These are phyloP conservation scores for Tieghemiomyces parasiticus DNA, from an alignment of 192 early-diverging fungal genomes.

Conservation along the genomic window DNA sequence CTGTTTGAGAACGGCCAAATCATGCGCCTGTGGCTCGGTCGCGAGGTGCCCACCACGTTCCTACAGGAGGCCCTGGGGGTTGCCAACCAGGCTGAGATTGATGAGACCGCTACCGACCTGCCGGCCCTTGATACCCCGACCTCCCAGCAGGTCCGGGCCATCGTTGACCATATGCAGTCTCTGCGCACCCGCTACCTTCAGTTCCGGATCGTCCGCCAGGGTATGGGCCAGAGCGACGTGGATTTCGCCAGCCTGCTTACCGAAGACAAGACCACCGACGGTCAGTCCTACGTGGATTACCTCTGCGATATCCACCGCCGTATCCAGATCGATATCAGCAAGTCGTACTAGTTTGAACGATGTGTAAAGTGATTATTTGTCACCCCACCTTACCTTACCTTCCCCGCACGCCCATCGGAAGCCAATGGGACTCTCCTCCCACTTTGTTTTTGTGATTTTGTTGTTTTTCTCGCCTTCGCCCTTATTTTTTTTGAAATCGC, in stretches of 20 bases:
- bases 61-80: constrained; percentile 75
- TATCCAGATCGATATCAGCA: constrained; percentile 60
- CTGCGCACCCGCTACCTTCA: constrained; percentile 48
- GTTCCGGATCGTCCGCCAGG: constrained; percentile 68
- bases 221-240: constrained; percentile 63
- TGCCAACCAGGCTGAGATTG: constrained; percentile 48
- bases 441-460: no score
- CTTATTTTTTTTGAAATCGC: no score
- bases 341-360: constrained; percentile 1
- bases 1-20: constrained; percentile 68
- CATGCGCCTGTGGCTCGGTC: constrained; percentile 80
- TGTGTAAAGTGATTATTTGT: no score
- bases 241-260: constrained; percentile 61
- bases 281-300: constrained; percentile 88
- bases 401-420: no score
- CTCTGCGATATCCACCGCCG: constrained; percentile 75
- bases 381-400: no score
- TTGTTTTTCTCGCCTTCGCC: no score
- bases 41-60: constrained; percentile 39
- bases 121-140: constrained; percentile 49
- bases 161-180: constrained; percentile 45
- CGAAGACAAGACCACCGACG: constrained; percentile 82
- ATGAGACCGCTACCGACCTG: constrained; percentile 28
- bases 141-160: constrained; percentile 45
- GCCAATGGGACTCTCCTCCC: no score